Conservation (phyloP, 164 flowering plant genomes). For the Cinnamomum chago region DNA sequence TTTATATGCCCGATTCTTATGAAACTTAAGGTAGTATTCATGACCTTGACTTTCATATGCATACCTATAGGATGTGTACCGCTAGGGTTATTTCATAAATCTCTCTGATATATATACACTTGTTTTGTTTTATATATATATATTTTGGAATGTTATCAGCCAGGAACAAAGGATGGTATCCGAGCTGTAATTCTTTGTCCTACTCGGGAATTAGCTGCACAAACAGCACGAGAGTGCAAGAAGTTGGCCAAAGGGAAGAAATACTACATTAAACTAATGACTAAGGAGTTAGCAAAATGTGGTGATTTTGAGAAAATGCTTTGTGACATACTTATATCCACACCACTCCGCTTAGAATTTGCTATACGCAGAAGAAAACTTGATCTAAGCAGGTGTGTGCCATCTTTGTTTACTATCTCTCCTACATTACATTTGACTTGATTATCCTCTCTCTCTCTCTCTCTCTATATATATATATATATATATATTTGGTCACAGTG, state of each 20-base stretch:
- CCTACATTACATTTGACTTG: not conserved
- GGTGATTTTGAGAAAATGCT: constrained; percentile 61
- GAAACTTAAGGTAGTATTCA: constrained; percentile 66
- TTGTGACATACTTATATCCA: constrained; percentile 83
- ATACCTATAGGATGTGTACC: not conserved
- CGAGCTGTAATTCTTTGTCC: constrained; percentile 89
- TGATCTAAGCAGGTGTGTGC: constrained; percentile 75
- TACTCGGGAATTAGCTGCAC: constrained; percentile 85
- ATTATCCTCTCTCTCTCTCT: not conserved
- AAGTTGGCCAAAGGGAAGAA: constrained; percentile 76
- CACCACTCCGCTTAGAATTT: constrained; percentile 66
- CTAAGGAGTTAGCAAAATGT: constrained; percentile 53
- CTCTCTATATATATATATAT: not conserved
- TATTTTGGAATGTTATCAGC: constrained; percentile 30
- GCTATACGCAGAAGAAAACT: constrained; percentile 64
- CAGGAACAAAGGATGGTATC: constrained; percentile 55
- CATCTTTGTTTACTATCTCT: not conserved
- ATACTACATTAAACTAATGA: constrained; percentile 66
- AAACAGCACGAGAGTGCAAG: constrained; percentile 87
- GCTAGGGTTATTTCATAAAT: not conserved
- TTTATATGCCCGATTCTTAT: constrained; percentile 83
- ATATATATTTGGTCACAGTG: not conserved
- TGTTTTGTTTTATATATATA: not conserved
- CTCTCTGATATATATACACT: not conserved
- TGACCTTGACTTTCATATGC: not conserved